Base-by-base conservation (phyloP, 495 filamentous ascomycete species). In the Cryomyces minteri region DNA sequence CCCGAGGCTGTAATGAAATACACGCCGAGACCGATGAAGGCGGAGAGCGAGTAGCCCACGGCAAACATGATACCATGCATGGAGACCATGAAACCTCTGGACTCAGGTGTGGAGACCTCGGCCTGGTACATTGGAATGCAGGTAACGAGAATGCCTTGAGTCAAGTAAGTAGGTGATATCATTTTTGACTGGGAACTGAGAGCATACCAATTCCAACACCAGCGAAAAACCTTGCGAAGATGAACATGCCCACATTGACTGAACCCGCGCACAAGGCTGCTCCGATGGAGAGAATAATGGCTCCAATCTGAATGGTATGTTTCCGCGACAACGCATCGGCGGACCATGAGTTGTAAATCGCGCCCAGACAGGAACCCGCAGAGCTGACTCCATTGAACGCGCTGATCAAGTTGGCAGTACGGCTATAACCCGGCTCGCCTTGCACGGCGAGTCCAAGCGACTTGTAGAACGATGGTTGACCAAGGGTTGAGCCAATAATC, bases 401-500 rank as follows among this genome's bases (percentile, higher is more conserved):
- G 37, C 50, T 47, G 32, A 52, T 45, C 6, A 50, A 39, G 43
- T 52, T 36, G 14, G 41, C 49, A 5, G 50, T 52, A 31, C 44
- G 50, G 6, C 45, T 18, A 39, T 52, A 52, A 41, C 52, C 54
- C 25, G 51, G 49, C 43, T 57, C 52, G 5, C 48, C 52, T 28
- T 48, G 43, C 0, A 47, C 11, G 0, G 55, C 55, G 4, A 58
- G 47, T 43, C 49, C 47, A 29, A 58, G 53, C 43, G 54, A 55
- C 4, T 41, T 45, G 43, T 58, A 58, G 44, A 58, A 71, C 47
- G 61, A 61, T 6, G 67, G 67, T 46, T 71, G 70, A 25, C 70
- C 70, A 43, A 74, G 64, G 0, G 69, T 72, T 37, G 67, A 69
- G 12, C n/a, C 54, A 32, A 74, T 69, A 43, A 70, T 66, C 1